A percentile compares a stretch with the other conserved stretches of the same genome.
Evolutionary conservation across 176 grass and related monocot species (phyloP).

Genomic region (Alloteropsis semialata): DNA sequence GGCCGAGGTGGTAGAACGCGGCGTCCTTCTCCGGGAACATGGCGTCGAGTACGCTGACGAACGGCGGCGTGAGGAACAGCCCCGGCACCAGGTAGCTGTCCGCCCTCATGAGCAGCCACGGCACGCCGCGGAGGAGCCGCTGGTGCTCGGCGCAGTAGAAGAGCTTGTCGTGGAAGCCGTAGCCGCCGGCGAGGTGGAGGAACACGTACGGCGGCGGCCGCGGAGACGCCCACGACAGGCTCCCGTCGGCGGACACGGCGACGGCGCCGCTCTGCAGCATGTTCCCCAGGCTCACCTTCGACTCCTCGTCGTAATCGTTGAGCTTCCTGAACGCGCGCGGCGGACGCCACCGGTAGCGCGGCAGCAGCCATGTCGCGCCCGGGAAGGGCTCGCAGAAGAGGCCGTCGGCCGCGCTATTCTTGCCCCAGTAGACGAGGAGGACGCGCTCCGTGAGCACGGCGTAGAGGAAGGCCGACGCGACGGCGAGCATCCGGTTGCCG

Average conservation of each 20-base stretch:
- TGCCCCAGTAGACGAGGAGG: slow-evolving; percentile 44
- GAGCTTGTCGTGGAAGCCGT: slow-evolving; percentile 51
- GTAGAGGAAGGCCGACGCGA: slow-evolving; percentile 65
- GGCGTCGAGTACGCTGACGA: slow-evolving; percentile 27
- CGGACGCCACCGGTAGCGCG: slow-evolving; percentile 12
- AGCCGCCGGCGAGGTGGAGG: slow-evolving; percentile 58
- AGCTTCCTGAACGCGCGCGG: slow-evolving; percentile 30
- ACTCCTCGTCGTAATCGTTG: not conserved
- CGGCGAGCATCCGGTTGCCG: slow-evolving; percentile 62
- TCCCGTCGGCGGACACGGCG: not conserved
- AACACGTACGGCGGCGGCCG: slow-evolving; percentile 39
- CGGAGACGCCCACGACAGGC: not conserved
- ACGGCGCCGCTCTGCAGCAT: slow-evolving; percentile 38
- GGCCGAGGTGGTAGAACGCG: slow-evolving; percentile 51
- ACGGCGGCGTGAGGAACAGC: slow-evolving; percentile 50
- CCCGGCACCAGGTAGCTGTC: slow-evolving; percentile 58
- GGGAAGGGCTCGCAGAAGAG: slow-evolving; percentile 82
- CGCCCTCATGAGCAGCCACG: slow-evolving; percentile 55
- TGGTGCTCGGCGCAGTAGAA: slow-evolving; percentile 74
- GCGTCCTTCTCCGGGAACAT: slow-evolving; percentile 59
- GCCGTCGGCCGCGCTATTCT: slow-evolving; percentile 23
- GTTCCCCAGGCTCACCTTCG: slow-evolving; percentile 56
- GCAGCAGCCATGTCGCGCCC: slow-evolving; percentile 63
- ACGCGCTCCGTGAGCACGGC: slow-evolving; percentile 52
- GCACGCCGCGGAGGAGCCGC: slow-evolving; percentile 19